Evolutionary conservation across 208 protist species (phyloP), one percentile per base, ranked within the genome.

Genomic region (Leptomonas seymouri): DNA sequence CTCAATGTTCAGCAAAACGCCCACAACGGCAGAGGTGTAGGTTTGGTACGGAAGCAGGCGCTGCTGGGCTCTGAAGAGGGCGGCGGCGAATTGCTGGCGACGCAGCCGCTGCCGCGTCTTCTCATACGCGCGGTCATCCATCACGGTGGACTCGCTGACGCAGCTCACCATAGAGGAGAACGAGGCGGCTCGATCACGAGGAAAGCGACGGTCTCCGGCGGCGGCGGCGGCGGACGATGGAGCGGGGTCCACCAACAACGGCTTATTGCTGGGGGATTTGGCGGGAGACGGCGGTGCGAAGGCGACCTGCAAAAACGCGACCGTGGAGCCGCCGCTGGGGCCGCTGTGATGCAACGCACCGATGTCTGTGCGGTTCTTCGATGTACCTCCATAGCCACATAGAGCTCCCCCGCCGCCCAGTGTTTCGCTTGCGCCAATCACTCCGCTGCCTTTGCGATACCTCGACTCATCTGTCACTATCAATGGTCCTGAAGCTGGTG

Each of bases 21-120:
- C 76, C 27, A 87, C 73, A 50, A 90, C 70, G 28, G 82, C 78
- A 23, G 75, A 48, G 34, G 70, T 57, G 75, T 90, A 84, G 5
- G 89, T 81, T 11, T 78, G 78, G 62, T 59, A 31, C 11, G 77
- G 81, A 30, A 67, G 54, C 20, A 86, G 81, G 12, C 81, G 80
- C 20, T 73, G 62, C n/a, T 70, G 63, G 14, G 51, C 53, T 16
- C 76, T 74, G 15, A 58, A 62, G 42, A 77, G 41, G 8, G 57
- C 69, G 2, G 18, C 59, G 4, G 50, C 36, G 14, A 61, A 45
- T 15, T 53, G 67, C 39, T 56, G 67, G 30, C 63, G 71, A n/a
- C 49, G 63, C 45, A 21, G 28, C 54, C 61, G 66, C 30, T n/a
- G 54, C 46, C 28, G 57, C 44, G 28, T 11, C 23, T 27, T 20